Conservation (phyloP, 2,329 filamentous ascomycete species). For the Meredithiella fracta region DNA sequence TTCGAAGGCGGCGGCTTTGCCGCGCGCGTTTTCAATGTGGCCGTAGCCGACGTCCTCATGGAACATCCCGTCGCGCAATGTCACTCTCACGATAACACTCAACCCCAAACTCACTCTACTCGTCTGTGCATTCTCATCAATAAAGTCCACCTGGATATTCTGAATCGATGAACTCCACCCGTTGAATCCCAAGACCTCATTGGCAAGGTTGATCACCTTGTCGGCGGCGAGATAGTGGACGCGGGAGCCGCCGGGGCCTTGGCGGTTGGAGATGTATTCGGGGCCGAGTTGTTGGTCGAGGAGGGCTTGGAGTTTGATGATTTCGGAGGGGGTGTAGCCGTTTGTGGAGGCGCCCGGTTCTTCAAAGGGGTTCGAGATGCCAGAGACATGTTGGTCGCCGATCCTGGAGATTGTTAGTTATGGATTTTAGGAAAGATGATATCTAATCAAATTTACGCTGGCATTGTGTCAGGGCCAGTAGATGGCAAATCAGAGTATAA, state of each 20-base stretch:
- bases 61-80: slow-evolving; percentile 81
- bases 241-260: slow-evolving; percentile 67
- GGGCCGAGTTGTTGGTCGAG: slow-evolving; percentile 89
- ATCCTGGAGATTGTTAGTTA: slow-evolving; percentile 29
- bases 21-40: slow-evolving; percentile 87
- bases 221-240: slow-evolving; percentile 93
- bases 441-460: slow-evolving; percentile 13
- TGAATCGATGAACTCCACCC: slow-evolving; percentile 95
- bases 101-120: slow-evolving; percentile 70
- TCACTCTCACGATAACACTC: slow-evolving; percentile 80
- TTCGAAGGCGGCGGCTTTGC: slow-evolving; percentile 89
- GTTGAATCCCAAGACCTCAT: slow-evolving; percentile 93
- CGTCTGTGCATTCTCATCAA: slow-evolving; percentile 67
- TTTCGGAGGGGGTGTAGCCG: slow-evolving; percentile 77
- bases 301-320: slow-evolving; percentile 70
- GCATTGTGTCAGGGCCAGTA: slow-evolving; percentile 14
- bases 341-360: slow-evolving; percentile 51
- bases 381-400: slow-evolving; percentile 48
- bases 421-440: neutral
- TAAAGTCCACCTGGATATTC: slow-evolving; percentile 87
- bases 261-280: slow-evolving; percentile 80
- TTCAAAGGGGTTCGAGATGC: slow-evolving; percentile 63
- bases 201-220: slow-evolving; percentile 88
- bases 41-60: slow-evolving; percentile 97
- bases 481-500: neutral